phyloP scores from a whole-genome alignment of 176 grass and related monocot species.

The Cenchrus purpureus region DNA sequence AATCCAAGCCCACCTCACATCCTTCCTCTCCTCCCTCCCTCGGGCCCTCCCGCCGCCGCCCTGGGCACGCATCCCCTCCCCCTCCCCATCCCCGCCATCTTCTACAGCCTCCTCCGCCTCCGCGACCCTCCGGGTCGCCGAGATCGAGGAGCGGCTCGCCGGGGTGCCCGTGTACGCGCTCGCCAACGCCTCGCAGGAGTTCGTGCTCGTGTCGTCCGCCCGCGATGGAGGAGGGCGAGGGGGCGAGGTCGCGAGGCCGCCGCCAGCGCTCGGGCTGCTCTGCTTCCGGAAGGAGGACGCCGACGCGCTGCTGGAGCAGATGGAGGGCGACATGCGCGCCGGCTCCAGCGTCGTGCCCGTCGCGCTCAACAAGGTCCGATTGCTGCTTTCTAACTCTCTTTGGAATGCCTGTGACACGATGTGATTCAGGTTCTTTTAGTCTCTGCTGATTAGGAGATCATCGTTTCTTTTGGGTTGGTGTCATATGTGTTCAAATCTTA shows the following conservation, averaged over 20 bases:
- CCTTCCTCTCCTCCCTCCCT: conserved; percentile 48
- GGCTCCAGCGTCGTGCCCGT: conserved; percentile 69
- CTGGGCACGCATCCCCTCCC: conserved; percentile 26
- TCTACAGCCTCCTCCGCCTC: neutral
- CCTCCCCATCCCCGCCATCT: neutral
- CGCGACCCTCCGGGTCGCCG: neutral
- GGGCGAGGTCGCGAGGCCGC: neutral
- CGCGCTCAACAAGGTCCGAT: conserved; percentile 68
- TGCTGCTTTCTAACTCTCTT: neutral
- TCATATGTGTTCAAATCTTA: neutral
- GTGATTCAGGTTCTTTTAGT: neutral
- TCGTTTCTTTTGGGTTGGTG: neutral
- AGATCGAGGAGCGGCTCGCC: conserved; percentile 71
- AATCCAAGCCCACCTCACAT: conserved; percentile 54
- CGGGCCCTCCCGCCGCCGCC: neutral
- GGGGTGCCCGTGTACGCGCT: conserved; percentile 81
- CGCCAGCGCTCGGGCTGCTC: conserved; percentile 58
- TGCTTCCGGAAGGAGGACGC: conserved; percentile 72
- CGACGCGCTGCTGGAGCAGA: conserved; percentile 61
- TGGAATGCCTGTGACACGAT: neutral
- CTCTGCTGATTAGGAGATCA: neutral
- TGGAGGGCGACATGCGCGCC: conserved; percentile 57
- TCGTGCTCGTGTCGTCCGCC: conserved; percentile 64
- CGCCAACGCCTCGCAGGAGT: conserved; percentile 68
- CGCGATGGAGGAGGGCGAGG: neutral